These are phyloP conservation scores for Neurospora hispaniola DNA, from an alignment of 495 filamentous ascomycete genomes.

Conservation along the genomic window DNA sequence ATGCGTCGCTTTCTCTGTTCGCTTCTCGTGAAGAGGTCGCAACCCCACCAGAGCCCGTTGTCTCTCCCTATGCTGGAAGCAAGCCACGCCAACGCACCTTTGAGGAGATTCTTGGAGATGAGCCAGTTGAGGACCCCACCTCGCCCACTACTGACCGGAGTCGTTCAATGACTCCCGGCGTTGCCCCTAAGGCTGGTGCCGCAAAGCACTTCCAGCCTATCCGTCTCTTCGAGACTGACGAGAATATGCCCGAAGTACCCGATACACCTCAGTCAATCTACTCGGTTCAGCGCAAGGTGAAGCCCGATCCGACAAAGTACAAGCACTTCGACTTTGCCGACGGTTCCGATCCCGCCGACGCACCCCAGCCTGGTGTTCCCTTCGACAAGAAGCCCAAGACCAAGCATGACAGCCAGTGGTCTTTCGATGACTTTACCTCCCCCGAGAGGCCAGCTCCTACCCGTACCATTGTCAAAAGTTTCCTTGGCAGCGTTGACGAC, in stretches of 20 bases:
- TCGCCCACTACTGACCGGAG: slow-evolving; percentile 40
- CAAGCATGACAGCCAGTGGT: slow-evolving; percentile 65
- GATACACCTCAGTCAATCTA: slow-evolving; percentile 26
- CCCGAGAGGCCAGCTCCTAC: slow-evolving; percentile 48
- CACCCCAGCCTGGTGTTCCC: slow-evolving; percentile 16
- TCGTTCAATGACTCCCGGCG: slow-evolving; percentile 30
- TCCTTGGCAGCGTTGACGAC: background rate
- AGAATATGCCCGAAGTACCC: slow-evolving; percentile 25
- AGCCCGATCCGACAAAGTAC: slow-evolving; percentile 61
- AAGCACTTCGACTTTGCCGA: slow-evolving; percentile 80
- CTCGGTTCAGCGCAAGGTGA: slow-evolving; percentile 40
- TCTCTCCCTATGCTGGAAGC: slow-evolving; percentile 42
- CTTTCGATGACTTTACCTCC: slow-evolving; percentile 84
- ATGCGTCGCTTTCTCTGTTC: slow-evolving; percentile 68
- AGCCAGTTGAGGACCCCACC: slow-evolving; percentile 26
- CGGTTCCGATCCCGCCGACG: slow-evolving; percentile 37
- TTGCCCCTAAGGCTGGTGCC: slow-evolving; percentile 53
- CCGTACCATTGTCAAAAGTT: slow-evolving; percentile 27
- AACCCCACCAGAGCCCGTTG: slow-evolving; percentile 29
- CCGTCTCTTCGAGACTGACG: slow-evolving; percentile 59
- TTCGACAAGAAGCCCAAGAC: slow-evolving; percentile 35
- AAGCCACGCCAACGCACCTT: slow-evolving; percentile 39
- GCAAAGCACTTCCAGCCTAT: slow-evolving; percentile 60
- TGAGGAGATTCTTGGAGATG: slow-evolving; percentile 41
- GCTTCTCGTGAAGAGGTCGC: slow-evolving; percentile 47